Percentiles rank a stretch among this genome's conserved stretches.
These are phyloP conservation scores for Epichloe typhina DNA, from an alignment of 2,329 filamentous ascomycete species.

Conservation along the genomic window DNA sequence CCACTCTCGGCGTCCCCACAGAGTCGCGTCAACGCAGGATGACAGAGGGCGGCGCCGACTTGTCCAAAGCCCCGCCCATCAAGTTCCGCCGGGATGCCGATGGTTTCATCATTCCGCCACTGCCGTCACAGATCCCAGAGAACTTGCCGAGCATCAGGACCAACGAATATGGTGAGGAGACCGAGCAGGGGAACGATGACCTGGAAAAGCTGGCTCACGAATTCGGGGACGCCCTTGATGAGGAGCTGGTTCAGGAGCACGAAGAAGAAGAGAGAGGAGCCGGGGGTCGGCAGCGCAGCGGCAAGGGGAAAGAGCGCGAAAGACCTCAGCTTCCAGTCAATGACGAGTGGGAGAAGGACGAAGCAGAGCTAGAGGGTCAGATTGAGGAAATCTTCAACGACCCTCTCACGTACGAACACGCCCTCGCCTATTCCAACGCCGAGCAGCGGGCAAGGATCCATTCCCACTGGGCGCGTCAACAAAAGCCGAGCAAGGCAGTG, in stretches of 20 bases:
- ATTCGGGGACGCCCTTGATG: slow-evolving; percentile 29
- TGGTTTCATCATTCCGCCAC: slow-evolving; percentile 51
- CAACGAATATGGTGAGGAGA: slow-evolving; percentile 7
- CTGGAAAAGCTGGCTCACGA: slow-evolving; percentile 30
- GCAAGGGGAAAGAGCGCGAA: slow-evolving; percentile 13
- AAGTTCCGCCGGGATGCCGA: slow-evolving; percentile 46
- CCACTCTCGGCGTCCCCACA: neutral
- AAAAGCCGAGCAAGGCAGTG: slow-evolving; percentile 32
- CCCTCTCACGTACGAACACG: slow-evolving; percentile 41
- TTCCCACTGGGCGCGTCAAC: slow-evolving; percentile 36
- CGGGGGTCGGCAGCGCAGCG: slow-evolving; percentile 3
- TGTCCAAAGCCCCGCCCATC: slow-evolving; percentile 20
- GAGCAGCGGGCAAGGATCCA: slow-evolving; percentile 41
- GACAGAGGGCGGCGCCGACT: slow-evolving; percentile 20
- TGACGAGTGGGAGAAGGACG: slow-evolving; percentile 49
- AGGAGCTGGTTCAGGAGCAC: slow-evolving; percentile 13
- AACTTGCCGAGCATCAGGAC: slow-evolving; percentile 14
- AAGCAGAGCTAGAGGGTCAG: slow-evolving; percentile 53
- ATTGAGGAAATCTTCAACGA: slow-evolving; percentile 59
- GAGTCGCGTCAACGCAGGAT: slow-evolving; percentile 7
- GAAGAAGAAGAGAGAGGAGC: neutral
- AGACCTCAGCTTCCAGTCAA: slow-evolving; percentile 40
- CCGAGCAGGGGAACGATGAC: slow-evolving; percentile 16
- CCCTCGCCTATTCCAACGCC: slow-evolving; percentile 43
- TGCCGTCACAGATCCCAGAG: slow-evolving; percentile 26